Evolutionary conservation across 164 flowering plant species (phyloP), one percentile per base, ranked within the genome.

Genomic region (Brasenia schreberi): DNA sequence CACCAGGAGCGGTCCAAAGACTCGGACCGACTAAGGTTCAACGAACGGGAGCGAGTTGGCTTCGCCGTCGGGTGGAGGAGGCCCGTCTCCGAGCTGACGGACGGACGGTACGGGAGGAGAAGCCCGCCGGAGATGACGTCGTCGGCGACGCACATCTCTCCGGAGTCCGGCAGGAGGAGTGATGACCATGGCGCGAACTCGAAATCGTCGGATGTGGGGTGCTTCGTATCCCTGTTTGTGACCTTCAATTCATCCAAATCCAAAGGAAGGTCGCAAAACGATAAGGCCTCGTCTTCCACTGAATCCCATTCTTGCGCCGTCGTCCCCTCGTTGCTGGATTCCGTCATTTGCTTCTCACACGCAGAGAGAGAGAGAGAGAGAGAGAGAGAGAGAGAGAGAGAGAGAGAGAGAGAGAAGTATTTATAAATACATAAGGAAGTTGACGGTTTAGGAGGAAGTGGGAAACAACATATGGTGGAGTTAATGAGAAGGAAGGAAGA

Each of bases 51-150:
- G 64, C 64, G 64, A 12, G 65, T 42, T 42, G 56, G 60, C 33
- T 49, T 64, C 66, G 14, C 18, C 17, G 56, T 14, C 56, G 56
- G 5, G 16, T 14, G 3, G 64, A 33, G 9, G 1, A 73, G 58
- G 5, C 81, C 79, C 58, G 16, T 70, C 1, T 80, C 87, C 1
- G 84, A 83, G 67, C 81, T 77, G 7, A 79, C 71, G 0, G 96
- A 85, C 65, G 75, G 82, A 12, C 92, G 84, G 16, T 81, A 61
- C 0, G 97, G 97, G 10, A 88, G 81, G 14, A 90, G 80, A 74
- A 81, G 87, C 39, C 96, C 96, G 45, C 75, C 71, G 66, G 79
- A 90, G 79, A 90, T 87, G 10, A 90, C 82, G 16, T 88, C 92
- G 62, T 90, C 97, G 0, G 94, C 97, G 0, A 78, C 78, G 53